Percentiles rank a stretch among this genome's conserved stretches.
Evolutionary conservation across 129 eudicot genomes (phyloP).

Genomic region (Apium graveolens): DNA sequence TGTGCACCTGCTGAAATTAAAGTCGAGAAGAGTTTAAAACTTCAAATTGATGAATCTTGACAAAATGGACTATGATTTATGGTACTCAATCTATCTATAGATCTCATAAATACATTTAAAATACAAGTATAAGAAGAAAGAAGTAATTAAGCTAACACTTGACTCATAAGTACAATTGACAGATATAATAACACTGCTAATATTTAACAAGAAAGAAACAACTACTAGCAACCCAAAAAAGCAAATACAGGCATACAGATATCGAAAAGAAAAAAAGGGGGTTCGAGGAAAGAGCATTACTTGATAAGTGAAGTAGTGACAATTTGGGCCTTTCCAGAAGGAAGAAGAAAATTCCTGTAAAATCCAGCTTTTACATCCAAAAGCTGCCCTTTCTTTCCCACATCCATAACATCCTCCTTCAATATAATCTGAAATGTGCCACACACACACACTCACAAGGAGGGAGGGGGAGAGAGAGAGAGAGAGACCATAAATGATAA

Average conservation of each 20-base stretch:
- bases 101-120: not conserved
- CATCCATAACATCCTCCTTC: constrained; percentile 69
- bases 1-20: not conserved
- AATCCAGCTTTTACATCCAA: constrained; percentile 81
- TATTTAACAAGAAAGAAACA: not conserved
- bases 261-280: constrained; percentile 1
- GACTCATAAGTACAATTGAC: not conserved
- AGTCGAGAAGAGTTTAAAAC: not conserved
- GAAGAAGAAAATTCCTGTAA: constrained; percentile 69
- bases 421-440: constrained; percentile 47
- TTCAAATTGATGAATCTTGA: not conserved
- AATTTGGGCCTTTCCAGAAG: constrained; percentile 70
- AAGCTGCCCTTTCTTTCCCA: constrained; percentile 88
- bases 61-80: not conserved
- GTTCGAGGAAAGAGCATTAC: constrained; percentile 24
- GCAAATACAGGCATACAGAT: not conserved
- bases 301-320: constrained; percentile 61
- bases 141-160: not conserved
- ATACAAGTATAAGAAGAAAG: not conserved
- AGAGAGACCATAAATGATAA: no score
- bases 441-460: not conserved
- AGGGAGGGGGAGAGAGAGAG: no score
- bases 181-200: not conserved
- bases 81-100: not conserved
- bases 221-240: not conserved